Evolutionary conservation across 176 grass and related monocot genomes (phyloP).

Genomic region (Cenchrus fungigraminus): DNA sequence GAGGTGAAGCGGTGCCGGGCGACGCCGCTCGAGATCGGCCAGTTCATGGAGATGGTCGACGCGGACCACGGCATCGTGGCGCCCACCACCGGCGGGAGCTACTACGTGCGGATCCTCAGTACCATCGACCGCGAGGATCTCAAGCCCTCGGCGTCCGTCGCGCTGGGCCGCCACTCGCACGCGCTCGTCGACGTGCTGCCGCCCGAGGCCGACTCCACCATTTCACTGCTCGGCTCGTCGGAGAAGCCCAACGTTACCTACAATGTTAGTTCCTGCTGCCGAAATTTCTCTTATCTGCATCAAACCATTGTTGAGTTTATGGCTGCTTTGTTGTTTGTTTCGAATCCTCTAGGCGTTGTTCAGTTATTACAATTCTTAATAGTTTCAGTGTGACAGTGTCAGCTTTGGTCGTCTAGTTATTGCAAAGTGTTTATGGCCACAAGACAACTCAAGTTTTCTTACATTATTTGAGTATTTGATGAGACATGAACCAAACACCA

Average conservation of each 20-base stretch:
- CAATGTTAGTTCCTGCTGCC: conserved; percentile 52
- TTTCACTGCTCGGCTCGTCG: conserved; percentile 76
- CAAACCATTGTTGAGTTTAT: conserved; percentile 1
- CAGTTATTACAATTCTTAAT: not conserved
- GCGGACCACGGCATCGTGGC: conserved; percentile 79
- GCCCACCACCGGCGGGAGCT: conserved; percentile 81
- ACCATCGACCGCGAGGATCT: conserved; percentile 81
- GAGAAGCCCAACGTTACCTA: conserved; percentile 92
- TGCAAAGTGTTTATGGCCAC: not conserved
- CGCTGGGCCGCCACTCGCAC: conserved; percentile 85
- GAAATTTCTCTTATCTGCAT: not conserved
- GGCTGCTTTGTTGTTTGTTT: not conserved
- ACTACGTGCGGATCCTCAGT: conserved; percentile 88
- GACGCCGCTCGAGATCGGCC: conserved; percentile 81
- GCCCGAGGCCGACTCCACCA: conserved; percentile 88
- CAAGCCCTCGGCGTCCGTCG: conserved; percentile 84
- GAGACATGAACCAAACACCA: not conserved
- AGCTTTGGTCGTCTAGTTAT: not conserved
- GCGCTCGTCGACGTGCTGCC: conserved; percentile 87
- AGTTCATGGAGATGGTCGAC: conserved; percentile 99
- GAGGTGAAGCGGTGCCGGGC: conserved; percentile 88
- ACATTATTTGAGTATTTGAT: not conserved
- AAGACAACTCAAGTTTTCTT: not conserved
- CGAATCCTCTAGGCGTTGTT: not conserved
- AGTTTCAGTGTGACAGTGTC: too few species aligned